Conservation (phyloP, 1,284 basidiomycete genomes). For the Golubevia pallescens region DNA sequence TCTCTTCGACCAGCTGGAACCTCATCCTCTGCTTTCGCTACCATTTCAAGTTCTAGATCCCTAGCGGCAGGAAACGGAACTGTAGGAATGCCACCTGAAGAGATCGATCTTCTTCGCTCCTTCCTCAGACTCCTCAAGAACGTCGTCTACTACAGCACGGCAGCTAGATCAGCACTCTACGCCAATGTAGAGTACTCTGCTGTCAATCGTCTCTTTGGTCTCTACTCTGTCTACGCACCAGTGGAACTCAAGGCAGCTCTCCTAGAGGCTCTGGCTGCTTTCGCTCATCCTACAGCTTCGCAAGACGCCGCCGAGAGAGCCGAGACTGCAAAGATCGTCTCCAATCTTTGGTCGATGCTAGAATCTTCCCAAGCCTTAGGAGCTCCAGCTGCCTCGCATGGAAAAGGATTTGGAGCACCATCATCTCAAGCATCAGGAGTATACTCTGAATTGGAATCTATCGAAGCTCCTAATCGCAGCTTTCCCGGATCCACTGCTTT, state of each 20-base stretch:
- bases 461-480: conserved; percentile 77
- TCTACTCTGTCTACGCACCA: conserved; percentile 67
- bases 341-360: conserved; percentile 11
- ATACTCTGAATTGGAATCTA: conserved; percentile 76
- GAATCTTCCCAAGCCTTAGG: conserved; percentile 1
- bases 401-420: conserved; percentile 5
- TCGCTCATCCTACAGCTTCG: conserved; percentile 65
- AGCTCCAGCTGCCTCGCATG: conserved; percentile 49
- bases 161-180: conserved; percentile 79
- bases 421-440: conserved; percentile 66
- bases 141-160: conserved; percentile 78
- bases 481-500: conserved; percentile 90
- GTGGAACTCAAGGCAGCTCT: conserved; percentile 90
- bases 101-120: conserved; percentile 78
- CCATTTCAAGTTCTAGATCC: no score
- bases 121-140: conserved; percentile 82
- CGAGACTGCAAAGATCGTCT: conserved; percentile 2
- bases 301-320: not conserved
- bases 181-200: conserved; percentile 75
- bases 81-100: conserved; percentile 72
- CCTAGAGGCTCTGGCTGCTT: conserved; percentile 82
- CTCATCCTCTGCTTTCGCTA: no score
- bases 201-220: conserved; percentile 74
- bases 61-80: no score
- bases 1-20: conserved; percentile 2